Percentiles rank a stretch among this genome's conserved stretches.
These are phyloP conservation scores for Beauveria sp. DNA, from an alignment of 2,329 filamentous ascomycete genomes.

Conservation along the genomic window DNA sequence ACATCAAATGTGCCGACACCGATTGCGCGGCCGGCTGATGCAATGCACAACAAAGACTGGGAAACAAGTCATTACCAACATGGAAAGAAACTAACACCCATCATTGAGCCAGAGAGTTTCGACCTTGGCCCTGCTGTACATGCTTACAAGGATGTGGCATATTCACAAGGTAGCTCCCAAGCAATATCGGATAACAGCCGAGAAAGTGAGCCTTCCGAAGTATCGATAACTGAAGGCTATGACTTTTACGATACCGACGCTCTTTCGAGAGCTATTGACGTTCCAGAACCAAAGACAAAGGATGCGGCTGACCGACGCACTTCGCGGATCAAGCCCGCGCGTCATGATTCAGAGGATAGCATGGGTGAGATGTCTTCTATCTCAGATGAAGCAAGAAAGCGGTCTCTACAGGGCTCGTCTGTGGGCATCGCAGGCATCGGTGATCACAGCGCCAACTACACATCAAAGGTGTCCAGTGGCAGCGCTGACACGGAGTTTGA, in stretches of 20 bases:
- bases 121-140: constrained; percentile 41
- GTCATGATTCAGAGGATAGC: constrained; percentile 53
- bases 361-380: constrained; percentile 52
- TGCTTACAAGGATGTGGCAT: constrained; percentile 26
- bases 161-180: constrained; percentile 41
- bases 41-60: constrained; percentile 21
- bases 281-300: constrained; percentile 35
- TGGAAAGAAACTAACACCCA: constrained; percentile 36
- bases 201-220: constrained; percentile 37
- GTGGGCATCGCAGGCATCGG: neutral
- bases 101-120: constrained; percentile 43
- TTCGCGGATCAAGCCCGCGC: constrained; percentile 18
- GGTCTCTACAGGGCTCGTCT: neutral
- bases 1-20: constrained; percentile 57
- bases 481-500: constrained; percentile 6
- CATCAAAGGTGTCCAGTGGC: constrained; percentile 13
- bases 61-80: constrained; percentile 21
- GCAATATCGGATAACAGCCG: constrained; percentile 44
- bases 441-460: constrained; percentile 9
- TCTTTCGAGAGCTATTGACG: constrained; percentile 43
- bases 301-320: constrained; percentile 17
- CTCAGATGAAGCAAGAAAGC: constrained; percentile 35
- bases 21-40: constrained; percentile 43
- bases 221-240: constrained; percentile 53
- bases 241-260: constrained; percentile 59